Evolutionary conservation across 345 rosid genomes (phyloP), one percentile per base, ranked within the genome.

Genomic region (Euphorbia lathyris): DNA sequence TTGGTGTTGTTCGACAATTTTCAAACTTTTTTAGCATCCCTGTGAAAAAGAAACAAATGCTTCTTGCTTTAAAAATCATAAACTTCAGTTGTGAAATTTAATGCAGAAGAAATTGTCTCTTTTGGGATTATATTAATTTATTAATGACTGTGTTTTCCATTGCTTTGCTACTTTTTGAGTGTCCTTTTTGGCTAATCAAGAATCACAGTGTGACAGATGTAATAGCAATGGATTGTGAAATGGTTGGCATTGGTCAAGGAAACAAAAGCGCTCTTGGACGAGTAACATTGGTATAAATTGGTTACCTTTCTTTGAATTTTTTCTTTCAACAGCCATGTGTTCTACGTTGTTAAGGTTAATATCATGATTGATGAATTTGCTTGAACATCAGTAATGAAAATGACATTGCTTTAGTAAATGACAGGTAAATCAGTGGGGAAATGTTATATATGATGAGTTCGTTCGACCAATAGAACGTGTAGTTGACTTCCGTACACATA

Each of bases 241-340:
- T 95, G 99, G 99, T 95, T 78, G 99, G 99, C 65, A 86, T 92
- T 13, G 81, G 90, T 71, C 92, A 82, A 76, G 97, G 92, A 83
- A 95, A 85, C 71, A 90, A 83, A 79, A 92, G 97, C 36, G 99
- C 99, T 58, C 96, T 95, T 57, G 99, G 97, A 83, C 83, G 99
- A 68, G 88, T 92, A 69, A 80, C 97, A 25, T 71, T 92, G 97
- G 99, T 95, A 88, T 58, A 16, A 36, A 5, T 61, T 34, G 36
- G 9, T 77, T 78, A 38, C 22, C 58, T 65, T 42, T 20, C 52
- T 26, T 25, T 16, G 13, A 17, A 25, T 13, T 20, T 51, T 9
- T 14, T 12, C 4, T 57, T n/a, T n/a, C n/a, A n/a, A n/a, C 26
- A 23, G 34, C 7, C 34, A 48, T 27, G 20, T n/a, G 20, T 0